Percentiles rank a stretch among this genome's conserved stretches.
These are phyloP conservation scores for Pleurotus cornucopiae DNA, from an alignment of 768 basidiomycete species.

Conservation along the genomic window DNA sequence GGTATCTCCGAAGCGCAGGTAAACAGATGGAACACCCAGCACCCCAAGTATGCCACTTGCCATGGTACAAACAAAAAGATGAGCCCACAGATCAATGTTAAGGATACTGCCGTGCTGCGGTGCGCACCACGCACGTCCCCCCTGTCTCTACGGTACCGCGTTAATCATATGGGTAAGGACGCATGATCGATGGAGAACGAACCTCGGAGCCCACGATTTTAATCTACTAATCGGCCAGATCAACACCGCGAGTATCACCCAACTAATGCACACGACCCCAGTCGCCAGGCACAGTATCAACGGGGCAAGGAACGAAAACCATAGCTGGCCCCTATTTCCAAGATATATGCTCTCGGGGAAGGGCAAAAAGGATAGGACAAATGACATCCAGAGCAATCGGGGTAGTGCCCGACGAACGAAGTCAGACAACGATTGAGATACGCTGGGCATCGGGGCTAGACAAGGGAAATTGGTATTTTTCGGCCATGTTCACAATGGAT, in stretches of 20 bases:
- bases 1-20: constrained; percentile 47
- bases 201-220: background rate
- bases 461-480: background rate
- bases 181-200: constrained; percentile 14
- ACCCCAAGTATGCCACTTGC: constrained; percentile 87
- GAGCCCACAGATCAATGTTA: constrained; percentile 55
- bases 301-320: constrained; percentile 51
- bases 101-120: constrained; percentile 50
- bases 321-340: constrained; percentile 50
- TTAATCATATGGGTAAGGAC: constrained; percentile 5
- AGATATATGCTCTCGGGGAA: constrained; percentile 51
- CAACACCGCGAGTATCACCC: constrained; percentile 46
- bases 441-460: constrained; percentile 40
- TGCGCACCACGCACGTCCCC: constrained; percentile 33
- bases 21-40: constrained; percentile 74
- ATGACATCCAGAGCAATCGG: constrained; percentile 37
- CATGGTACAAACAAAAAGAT: constrained; percentile 81
- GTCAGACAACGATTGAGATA: constrained; percentile 41
- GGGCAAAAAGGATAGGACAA: constrained; percentile 51
- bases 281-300: constrained; percentile 53
- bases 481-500: background rate
- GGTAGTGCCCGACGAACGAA: constrained; percentile 38
- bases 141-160: background rate
- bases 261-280: constrained; percentile 61
- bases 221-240: constrained; percentile 42